Evolutionary conservation across 2,329 filamentous ascomycete genomes (phyloP).

Genomic region (Talaromyces sp.): DNA sequence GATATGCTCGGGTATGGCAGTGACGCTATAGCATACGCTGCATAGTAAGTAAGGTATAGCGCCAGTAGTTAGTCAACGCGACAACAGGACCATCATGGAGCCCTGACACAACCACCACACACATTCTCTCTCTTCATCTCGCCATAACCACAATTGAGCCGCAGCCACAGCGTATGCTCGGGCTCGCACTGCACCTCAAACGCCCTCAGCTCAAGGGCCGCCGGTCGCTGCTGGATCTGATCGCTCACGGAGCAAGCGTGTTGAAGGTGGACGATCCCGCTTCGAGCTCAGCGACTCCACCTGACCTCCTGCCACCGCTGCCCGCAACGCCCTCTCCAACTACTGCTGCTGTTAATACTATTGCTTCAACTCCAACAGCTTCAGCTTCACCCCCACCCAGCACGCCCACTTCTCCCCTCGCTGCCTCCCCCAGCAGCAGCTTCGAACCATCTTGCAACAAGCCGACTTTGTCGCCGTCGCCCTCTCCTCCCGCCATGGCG

Average conservation of each 20-base stretch:
- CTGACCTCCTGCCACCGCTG: conserved; percentile 39
- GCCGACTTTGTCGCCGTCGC: background rate
- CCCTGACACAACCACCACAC: background rate
- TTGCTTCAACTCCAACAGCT: conserved; percentile 4
- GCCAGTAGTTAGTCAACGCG: background rate
- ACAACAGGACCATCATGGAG: background rate
- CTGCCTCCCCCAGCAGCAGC: conserved; percentile 37
- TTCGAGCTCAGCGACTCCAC: conserved; percentile 21
- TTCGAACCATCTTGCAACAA: conserved; percentile 11
- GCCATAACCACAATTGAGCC: background rate
- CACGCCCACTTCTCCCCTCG: conserved; percentile 22
- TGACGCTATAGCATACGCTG: background rate
- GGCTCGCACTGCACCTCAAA: conserved; percentile 33
- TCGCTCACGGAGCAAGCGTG: conserved; percentile 44
- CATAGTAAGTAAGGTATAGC: background rate
- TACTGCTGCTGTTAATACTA: no score
- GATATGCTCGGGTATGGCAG: background rate
- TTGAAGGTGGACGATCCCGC: conserved; percentile 14
- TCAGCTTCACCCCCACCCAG: background rate
- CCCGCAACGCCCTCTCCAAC: conserved; percentile 23
- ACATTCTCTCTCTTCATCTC: background rate
- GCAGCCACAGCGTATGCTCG: conserved; percentile 44
- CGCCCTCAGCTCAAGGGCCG: conserved; percentile 53
- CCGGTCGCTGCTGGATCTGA: conserved; percentile 58
- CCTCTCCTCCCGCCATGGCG: conserved; percentile 32